Conservation (phyloP, 805 yeast species). For the Jamesozyma lodderae region DNA sequence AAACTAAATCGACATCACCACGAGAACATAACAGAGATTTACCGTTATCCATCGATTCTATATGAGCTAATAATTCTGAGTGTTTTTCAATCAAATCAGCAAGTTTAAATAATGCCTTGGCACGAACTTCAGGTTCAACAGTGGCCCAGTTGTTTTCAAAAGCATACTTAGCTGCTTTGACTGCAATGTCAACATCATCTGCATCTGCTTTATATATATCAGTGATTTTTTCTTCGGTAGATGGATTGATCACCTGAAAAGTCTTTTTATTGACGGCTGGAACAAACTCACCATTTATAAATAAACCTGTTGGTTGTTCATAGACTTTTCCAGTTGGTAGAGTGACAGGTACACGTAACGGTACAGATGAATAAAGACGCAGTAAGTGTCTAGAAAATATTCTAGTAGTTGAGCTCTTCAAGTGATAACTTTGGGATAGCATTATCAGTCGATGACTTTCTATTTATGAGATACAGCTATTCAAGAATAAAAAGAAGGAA, state of each 20-base stretch:
- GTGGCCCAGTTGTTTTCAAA: constrained; percentile 70
- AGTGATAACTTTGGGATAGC: constrained; percentile 7
- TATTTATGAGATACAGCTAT: no score
- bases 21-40: constrained; percentile 63
- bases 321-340: constrained; percentile 69
- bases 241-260: constrained; percentile 55
- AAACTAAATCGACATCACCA: constrained; percentile 66
- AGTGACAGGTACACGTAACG: constrained; percentile 40
- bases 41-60: constrained; percentile 87
- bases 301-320: constrained; percentile 75
- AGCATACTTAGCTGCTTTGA: constrained; percentile 74
- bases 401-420: background rate
- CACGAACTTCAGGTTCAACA: constrained; percentile 60
- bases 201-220: constrained; percentile 65
- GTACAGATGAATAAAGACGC: constrained; percentile 31
- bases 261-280: constrained; percentile 50
- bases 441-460: no score
- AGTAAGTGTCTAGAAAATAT: constrained; percentile 5
- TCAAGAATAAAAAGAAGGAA: no score
- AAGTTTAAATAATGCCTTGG: constrained; percentile 52
- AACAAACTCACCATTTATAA: constrained; percentile 72
- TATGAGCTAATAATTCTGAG: constrained; percentile 61
- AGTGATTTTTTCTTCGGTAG: constrained; percentile 64
- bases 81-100: constrained; percentile 72
- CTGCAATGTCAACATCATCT: constrained; percentile 79